A percentile compares a stretch with the other conserved stretches of the same genome.
Evolutionary conservation across 75 land plant species (phyloP).

Genomic region (Picea sitchensis): DNA sequence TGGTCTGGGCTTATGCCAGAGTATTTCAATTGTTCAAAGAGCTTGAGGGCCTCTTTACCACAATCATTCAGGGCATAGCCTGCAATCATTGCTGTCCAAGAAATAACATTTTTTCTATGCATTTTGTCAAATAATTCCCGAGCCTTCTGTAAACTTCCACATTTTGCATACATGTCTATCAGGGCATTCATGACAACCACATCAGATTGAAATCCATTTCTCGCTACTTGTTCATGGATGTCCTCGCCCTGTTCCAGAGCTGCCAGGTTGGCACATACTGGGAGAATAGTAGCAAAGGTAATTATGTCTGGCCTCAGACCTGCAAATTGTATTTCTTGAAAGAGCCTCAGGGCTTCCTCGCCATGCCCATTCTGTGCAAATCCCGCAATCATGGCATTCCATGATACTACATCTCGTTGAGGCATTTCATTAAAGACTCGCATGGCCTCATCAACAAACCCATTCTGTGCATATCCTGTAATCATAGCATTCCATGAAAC

Average conservation of each 20-base stretch:
- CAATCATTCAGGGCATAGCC: conserved; percentile 11
- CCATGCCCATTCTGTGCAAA: too few species aligned
- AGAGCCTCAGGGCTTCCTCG: too few species aligned
- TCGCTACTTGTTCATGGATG: conserved; percentile 14
- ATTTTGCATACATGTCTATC: conserved; percentile 6
- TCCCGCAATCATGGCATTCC: too few species aligned
- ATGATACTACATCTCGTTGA: too few species aligned
- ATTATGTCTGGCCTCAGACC: too few species aligned
- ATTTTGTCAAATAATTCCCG: conserved; percentile 15
- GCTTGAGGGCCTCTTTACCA: conserved; percentile 8
- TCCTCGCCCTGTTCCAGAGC: neutral
- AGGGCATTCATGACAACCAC: conserved; percentile 16
- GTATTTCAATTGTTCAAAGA: conserved; percentile 15
- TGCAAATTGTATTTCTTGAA: too few species aligned
- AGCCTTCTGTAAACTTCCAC: conserved; percentile 13
- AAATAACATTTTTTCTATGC: conserved; percentile 9
- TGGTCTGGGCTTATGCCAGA: conserved; percentile 8
- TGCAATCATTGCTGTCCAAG: conserved; percentile 33
- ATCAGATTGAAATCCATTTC: conserved; percentile 16
- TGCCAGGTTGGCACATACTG: too few species aligned
- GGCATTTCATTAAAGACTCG: too few species aligned
- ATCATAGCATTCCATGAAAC: too few species aligned
- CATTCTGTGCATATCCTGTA: too few species aligned
- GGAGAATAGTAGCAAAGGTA: too few species aligned
- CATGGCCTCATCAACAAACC: too few species aligned